Evolutionary conservation across 371 early-diverging fungal genomes (phyloP), one percentile per base, ranked within the genome.

Genomic region (Mortierella sp.): DNA sequence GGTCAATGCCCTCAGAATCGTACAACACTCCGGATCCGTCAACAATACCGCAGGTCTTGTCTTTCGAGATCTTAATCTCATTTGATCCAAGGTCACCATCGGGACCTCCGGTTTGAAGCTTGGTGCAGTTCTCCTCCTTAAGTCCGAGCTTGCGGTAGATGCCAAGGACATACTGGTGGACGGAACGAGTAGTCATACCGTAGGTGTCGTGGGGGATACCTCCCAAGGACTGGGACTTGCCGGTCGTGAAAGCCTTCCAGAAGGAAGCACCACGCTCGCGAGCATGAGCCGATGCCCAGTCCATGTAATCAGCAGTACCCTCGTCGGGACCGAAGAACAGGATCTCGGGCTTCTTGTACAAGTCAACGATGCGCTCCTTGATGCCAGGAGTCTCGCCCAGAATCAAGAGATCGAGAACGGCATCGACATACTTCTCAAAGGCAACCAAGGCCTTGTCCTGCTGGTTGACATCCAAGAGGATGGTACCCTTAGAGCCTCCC

Each of bases 181-280:
- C 99, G 23, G 96, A 96, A 62, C 97, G 93, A 12, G 99, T 99
- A 41, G 99, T 99, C 99, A 98, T 98, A 64, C 98, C 99, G 80
- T 91, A 98, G 39, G 85, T 80, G 80, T 99, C 99, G 84, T 99
- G 99, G 27, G 99, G 99, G 67, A 99, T 99, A 78, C 99, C 99
- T 62, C 99, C 99, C 68, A 99, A 78, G 4, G 92, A 82, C 85
- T 98, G 99, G 54, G 89, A 89, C 89, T 99, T 99, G 64, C 99
- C 99, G 12, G 99, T 99, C 31, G 99, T 99, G 85, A 99, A 99
- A 21, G 99, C 99, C 87, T 97, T 99, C 99, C 99, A 99, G 93
- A 97, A 98, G 30, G 88, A 84, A 17, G 96, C 96, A 37, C 93
- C 94, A 61, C 97, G 90, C 66, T 82, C 87, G 60, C 95, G 91